Evolutionary conservation across 495 filamentous ascomycete species (phyloP).

Genomic region (Pyrenula massariospora): DNA sequence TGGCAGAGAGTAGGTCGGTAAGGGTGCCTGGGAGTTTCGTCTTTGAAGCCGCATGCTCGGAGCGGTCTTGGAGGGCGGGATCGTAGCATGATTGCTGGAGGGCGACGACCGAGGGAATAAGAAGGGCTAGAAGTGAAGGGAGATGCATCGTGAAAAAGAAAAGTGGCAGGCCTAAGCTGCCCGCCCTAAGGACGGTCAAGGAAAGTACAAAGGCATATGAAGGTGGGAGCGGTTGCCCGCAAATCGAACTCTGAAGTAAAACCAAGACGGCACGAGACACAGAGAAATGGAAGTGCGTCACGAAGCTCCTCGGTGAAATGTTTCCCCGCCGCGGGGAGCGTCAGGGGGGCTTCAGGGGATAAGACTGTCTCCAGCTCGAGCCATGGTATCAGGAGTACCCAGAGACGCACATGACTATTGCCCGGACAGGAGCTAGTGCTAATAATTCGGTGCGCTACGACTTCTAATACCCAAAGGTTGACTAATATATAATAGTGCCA

Average conservation of each 20-base stretch:
- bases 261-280: neutral
- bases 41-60: neutral
- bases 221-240: neutral
- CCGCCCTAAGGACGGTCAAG: neutral
- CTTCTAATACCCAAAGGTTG: too few species aligned
- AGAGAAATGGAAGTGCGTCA: too few species aligned
- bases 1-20: conserved; percentile 40
- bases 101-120: neutral
- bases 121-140: neutral
- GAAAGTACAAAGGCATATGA: neutral
- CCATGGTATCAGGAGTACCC: too few species aligned
- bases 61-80: neutral
- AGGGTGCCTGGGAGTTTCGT: conserved; percentile 13
- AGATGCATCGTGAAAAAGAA: neutral
- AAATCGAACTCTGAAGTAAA: neutral
- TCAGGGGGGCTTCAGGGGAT: too few species aligned
- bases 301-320: too few species aligned
- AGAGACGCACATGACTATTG: too few species aligned
- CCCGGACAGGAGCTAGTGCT: too few species aligned
- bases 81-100: neutral
- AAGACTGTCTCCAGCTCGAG: too few species aligned
- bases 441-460: too few species aligned
- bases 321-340: too few species aligned
- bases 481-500: too few species aligned
- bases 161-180: neutral